These are phyloP conservation scores for Ustilago tritici DNA, from an alignment of 1,284 basidiomycete species.

Conservation along the genomic window DNA sequence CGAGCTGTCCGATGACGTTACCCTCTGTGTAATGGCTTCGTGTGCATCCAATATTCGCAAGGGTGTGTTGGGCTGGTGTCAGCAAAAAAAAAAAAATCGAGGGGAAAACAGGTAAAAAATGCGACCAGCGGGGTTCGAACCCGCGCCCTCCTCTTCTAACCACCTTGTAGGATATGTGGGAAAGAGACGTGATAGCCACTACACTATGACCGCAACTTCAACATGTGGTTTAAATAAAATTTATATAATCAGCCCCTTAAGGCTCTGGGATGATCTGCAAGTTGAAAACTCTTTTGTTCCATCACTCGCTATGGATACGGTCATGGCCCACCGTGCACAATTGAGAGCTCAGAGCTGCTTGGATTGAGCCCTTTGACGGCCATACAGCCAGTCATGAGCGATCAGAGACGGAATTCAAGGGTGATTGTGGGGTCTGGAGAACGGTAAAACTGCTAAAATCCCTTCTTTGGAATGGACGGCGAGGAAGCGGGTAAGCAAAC, in stretches of 20 bases:
- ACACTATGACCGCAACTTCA: constrained; percentile 18
- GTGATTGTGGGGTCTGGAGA: not conserved
- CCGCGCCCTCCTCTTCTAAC: constrained; percentile 26
- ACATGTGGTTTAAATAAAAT: not conserved
- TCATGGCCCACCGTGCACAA: no score
- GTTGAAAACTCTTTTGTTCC: no score
- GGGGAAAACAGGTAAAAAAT: not conserved
- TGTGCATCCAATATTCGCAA: not conserved
- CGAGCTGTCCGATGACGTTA: no score
- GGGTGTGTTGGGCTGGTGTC: not conserved
- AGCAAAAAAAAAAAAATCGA: not conserved
- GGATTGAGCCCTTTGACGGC: no score
- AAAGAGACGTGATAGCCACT: constrained; percentile 35
- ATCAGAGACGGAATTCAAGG: not conserved
- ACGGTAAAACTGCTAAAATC: constrained; percentile 10
- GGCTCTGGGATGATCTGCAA: no score
- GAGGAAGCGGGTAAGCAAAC: not conserved
- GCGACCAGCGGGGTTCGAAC: constrained; percentile 34
- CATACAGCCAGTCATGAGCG: not conserved
- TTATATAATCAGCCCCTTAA: not conserved
- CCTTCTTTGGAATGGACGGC: not conserved
- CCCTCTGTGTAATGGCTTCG: no score
- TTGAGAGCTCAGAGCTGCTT: no score
- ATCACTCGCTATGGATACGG: no score
- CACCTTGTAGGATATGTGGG: not conserved